These are phyloP conservation scores for Alternaria sp. DNA, from an alignment of 2,329 filamentous ascomycete genomes.

Conservation along the genomic window DNA sequence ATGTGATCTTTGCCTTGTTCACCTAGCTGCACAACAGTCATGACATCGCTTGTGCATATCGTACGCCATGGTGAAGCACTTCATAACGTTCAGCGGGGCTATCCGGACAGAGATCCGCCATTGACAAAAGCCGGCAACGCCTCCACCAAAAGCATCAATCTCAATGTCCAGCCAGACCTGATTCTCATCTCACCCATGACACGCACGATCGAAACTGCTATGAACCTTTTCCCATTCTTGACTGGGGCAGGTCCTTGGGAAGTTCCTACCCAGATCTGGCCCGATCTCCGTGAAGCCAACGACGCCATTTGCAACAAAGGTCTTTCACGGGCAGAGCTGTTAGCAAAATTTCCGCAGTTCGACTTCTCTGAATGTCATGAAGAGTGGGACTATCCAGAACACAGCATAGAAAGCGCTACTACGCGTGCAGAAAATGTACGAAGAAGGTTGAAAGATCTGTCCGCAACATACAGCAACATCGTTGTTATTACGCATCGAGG, in stretches of 20 bases:
- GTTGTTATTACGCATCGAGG: constrained; percentile 31
- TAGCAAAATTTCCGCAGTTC: constrained; percentile 23
- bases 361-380: constrained; percentile 25
- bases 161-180: constrained; percentile 21
- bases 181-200: constrained; percentile 38
- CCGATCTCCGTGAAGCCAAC: constrained; percentile 32
- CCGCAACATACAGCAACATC: constrained; percentile 19
- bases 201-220: constrained; percentile 34
- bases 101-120: constrained; percentile 30
- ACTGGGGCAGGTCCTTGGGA: not conserved
- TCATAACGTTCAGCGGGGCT: constrained; percentile 30
- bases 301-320: constrained; percentile 30
- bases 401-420: constrained; percentile 18
- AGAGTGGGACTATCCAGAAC: constrained; percentile 28
- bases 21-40: not conserved
- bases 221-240: constrained; percentile 29
- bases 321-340: constrained; percentile 19
- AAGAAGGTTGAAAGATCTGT: constrained; percentile 18
- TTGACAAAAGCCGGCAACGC: constrained; percentile 25
- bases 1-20: not conserved
- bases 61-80: constrained; percentile 33
- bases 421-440: constrained; percentile 27
- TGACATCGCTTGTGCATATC: constrained; percentile 23
- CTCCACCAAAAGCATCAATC: constrained; percentile 19
- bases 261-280: constrained; percentile 30